Evolutionary conservation across 2,329 filamentous ascomycete genomes (phyloP).

Genomic region (Monosporascus sp.): DNA sequence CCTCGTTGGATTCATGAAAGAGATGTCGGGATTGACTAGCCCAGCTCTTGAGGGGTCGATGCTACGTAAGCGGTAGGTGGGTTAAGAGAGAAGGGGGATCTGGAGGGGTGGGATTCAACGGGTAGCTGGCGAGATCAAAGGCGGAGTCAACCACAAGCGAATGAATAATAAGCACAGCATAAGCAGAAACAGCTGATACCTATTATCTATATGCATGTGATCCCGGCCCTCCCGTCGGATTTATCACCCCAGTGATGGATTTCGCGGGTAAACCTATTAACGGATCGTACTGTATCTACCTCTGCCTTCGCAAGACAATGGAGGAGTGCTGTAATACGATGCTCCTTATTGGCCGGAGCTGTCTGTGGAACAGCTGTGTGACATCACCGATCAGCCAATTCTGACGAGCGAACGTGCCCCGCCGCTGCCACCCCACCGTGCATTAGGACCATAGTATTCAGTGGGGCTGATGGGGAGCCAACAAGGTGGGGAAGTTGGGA

Average conservation of each 20-base stretch:
- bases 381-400: constrained; percentile 15
- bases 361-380: constrained; percentile 10
- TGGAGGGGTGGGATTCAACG: neutral
- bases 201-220: neutral
- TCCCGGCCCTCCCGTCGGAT: constrained; percentile 2
- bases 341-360: constrained; percentile 21
- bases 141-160: neutral
- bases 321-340: constrained; percentile 19
- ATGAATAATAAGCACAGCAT: neutral
- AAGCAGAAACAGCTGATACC: neutral
- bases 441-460: no score
- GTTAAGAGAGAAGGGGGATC: neutral
- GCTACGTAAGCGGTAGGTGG: neutral
- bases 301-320: neutral
- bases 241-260: neutral
- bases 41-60: neutral
- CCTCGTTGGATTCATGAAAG: constrained; percentile 22
- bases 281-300: constrained; percentile 13
- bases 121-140: neutral
- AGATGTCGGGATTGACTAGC: neutral
- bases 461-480: no score
- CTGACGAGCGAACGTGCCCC: no score
- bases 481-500: no score
- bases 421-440: no score
- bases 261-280: neutral